A percentile compares a stretch with the other conserved stretches of the same genome.
These are phyloP conservation scores for Trichophaea hybrida DNA, from an alignment of 2,329 filamentous ascomycete species.

Conservation along the genomic window DNA sequence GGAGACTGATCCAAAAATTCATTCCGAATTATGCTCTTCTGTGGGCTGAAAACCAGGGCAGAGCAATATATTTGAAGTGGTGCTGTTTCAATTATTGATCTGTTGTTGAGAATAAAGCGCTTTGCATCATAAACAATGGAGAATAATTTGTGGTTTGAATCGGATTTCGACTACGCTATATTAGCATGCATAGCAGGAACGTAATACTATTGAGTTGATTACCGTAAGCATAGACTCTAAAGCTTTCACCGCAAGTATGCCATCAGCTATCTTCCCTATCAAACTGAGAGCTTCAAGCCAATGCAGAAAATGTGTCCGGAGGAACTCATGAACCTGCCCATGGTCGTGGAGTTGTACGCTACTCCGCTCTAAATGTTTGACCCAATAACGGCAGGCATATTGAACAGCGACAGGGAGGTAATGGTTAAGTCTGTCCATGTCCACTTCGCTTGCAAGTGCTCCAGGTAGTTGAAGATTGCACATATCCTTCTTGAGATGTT, in stretches of 20 bases:
- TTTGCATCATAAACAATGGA: not conserved
- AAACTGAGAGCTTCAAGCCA: conserved; percentile 24
- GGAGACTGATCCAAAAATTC: not conserved
- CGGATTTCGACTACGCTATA: not conserved
- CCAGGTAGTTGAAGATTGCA: conserved; percentile 20
- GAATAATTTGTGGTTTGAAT: not conserved
- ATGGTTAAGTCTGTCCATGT: conserved; percentile 3
- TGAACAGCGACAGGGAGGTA: conserved; percentile 19
- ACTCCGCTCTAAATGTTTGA: conserved; percentile 20
- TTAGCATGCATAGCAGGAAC: not conserved
- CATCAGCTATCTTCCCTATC: conserved; percentile 3
- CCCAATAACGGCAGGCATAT: no score
- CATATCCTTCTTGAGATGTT: conserved; percentile 21
- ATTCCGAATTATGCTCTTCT: not conserved
- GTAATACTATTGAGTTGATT: not conserved
- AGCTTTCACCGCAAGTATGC: not conserved
- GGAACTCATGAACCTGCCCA: conserved; percentile 8
- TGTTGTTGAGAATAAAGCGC: not conserved
- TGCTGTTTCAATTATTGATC: no score
- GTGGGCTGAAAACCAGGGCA: not conserved
- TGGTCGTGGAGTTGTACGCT: not conserved
- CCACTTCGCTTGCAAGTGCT: conserved; percentile 7
- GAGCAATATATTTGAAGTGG: not conserved
- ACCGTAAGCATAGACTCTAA: not conserved
- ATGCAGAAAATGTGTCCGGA: conserved; percentile 18